Conservation (phyloP, 2,329 filamentous ascomycete species). For the Claviceps fusiformis region DNA sequence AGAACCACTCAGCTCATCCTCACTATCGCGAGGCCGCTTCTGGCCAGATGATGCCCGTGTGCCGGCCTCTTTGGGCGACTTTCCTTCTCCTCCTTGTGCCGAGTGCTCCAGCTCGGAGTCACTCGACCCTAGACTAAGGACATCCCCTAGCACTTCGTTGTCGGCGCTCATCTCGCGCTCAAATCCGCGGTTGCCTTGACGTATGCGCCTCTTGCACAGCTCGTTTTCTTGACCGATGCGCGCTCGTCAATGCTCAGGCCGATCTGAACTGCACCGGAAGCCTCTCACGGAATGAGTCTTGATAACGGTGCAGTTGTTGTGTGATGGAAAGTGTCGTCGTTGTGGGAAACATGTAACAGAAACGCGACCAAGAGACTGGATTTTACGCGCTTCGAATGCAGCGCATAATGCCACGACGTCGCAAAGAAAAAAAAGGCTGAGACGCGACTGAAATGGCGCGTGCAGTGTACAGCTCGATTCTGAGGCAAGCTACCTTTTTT, state of each 20-base stretch:
- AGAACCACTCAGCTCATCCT: constrained; percentile 3
- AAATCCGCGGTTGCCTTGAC: background rate
- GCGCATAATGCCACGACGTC: background rate
- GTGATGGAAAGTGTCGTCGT: background rate
- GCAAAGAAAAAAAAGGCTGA: background rate
- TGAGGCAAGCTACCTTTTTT: background rate
- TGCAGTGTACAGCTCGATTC: background rate
- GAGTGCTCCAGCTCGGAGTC: background rate
- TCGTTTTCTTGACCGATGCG: background rate
- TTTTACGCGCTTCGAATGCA: background rate
- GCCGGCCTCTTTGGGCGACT: background rate
- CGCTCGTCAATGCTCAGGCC: background rate
- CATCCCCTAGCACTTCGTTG: constrained; percentile 1
- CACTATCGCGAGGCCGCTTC: constrained; percentile 1
- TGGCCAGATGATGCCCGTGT: background rate
- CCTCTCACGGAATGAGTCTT: background rate
- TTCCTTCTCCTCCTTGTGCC: background rate
- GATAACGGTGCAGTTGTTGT: background rate
- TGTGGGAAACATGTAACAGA: background rate
- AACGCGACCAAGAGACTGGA: background rate
- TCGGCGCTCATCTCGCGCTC: background rate
- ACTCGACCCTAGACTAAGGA: constrained; percentile 3
- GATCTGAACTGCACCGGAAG: background rate
- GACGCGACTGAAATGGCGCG: background rate
- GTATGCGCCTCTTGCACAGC: background rate